Percentiles rank a stretch among this genome's conserved stretches.
Conservation (phyloP, 257 asterid genomes). For the Primulina tabacum region DNA sequence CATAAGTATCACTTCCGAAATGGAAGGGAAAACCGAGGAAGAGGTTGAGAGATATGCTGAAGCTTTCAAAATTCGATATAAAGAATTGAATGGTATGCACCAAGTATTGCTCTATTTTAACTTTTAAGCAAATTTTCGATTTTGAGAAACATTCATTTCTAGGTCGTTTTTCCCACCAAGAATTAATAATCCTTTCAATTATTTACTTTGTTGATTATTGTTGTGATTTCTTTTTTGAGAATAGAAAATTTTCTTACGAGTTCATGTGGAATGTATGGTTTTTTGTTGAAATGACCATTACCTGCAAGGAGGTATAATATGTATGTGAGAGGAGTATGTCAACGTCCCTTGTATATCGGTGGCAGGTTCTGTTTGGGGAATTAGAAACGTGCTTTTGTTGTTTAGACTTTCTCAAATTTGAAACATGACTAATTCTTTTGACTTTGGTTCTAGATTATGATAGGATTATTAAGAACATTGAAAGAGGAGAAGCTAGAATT, state of each 20-base stretch:
- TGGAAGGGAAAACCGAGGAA: constrained; percentile 93
- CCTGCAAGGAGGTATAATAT: background rate
- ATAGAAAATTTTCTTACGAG: background rate
- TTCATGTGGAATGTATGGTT: background rate
- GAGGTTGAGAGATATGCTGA: constrained; percentile 93
- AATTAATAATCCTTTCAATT: background rate
- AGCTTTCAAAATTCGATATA: constrained; percentile 85
- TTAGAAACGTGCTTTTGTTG: background rate
- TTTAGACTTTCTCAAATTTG: background rate
- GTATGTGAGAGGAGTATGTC: background rate
- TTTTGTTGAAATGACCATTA: background rate
- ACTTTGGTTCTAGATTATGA: constrained; percentile 71
- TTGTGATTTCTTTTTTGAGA: background rate
- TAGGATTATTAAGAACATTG: constrained; percentile 88
- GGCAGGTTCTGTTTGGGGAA: background rate
- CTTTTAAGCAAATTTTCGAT: background rate
- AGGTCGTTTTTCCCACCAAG: background rate
- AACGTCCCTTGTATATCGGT: background rate
- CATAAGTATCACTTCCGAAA: constrained; percentile 78
- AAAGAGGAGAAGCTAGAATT: constrained; percentile 97
- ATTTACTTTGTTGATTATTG: too few relatives aligned
- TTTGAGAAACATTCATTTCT: background rate
- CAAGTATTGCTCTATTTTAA: too few relatives aligned
- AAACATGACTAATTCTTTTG: constrained; percentile 14
- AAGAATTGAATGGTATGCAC: constrained; percentile 72